Percentiles rank a stretch among this genome's conserved stretches.
phyloP scores from a whole-genome alignment of 352 stramenopile species.

The Pythium angustatum region DNA sequence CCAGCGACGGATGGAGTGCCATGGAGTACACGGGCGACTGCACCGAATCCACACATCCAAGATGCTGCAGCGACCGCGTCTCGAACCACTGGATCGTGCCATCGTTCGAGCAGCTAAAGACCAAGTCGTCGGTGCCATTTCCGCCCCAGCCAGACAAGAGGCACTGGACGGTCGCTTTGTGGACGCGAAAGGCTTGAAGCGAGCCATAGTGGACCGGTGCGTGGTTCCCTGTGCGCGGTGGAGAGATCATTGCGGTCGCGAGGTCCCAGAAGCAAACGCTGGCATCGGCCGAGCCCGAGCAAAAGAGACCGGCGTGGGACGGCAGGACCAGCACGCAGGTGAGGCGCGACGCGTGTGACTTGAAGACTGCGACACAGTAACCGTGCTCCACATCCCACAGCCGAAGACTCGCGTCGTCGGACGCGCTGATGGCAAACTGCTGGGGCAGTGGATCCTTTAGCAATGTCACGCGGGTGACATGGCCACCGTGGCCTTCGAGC shows the following conservation, averaged over 20 bases:
- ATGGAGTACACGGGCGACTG: slow-evolving; percentile 60
- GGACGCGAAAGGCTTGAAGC: slow-evolving; percentile 37
- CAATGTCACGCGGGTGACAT: slow-evolving; percentile 60
- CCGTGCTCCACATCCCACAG: slow-evolving; percentile 55
- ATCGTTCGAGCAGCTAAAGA: slow-evolving; percentile 74
- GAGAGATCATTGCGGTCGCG: background rate
- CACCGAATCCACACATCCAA: slow-evolving; percentile 46
- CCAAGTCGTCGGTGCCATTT: slow-evolving; percentile 16
- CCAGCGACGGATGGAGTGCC: slow-evolving; percentile 27
- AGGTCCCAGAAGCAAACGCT: slow-evolving; percentile 62
- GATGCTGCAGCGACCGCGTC: slow-evolving; percentile 37
- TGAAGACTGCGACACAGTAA: slow-evolving; percentile 42
- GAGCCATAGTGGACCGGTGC: background rate
- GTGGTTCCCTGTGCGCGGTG: background rate
- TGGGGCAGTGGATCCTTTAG: background rate
- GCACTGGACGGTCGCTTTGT: slow-evolving; percentile 59
- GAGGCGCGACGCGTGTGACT: slow-evolving; percentile 46
- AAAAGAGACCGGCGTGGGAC: slow-evolving; percentile 28
- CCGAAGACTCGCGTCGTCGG: slow-evolving; percentile 61
- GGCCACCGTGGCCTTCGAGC: slow-evolving; percentile 49
- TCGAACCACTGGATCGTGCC: slow-evolving; percentile 75
- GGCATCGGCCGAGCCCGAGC: slow-evolving; percentile 58
- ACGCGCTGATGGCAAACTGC: slow-evolving; percentile 49
- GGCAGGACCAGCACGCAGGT: slow-evolving; percentile 43
- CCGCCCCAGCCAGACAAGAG: slow-evolving; percentile 26